phyloP scores from a whole-genome alignment of 441 rosid species.

The Pelargonium myrrhifolium region DNA sequence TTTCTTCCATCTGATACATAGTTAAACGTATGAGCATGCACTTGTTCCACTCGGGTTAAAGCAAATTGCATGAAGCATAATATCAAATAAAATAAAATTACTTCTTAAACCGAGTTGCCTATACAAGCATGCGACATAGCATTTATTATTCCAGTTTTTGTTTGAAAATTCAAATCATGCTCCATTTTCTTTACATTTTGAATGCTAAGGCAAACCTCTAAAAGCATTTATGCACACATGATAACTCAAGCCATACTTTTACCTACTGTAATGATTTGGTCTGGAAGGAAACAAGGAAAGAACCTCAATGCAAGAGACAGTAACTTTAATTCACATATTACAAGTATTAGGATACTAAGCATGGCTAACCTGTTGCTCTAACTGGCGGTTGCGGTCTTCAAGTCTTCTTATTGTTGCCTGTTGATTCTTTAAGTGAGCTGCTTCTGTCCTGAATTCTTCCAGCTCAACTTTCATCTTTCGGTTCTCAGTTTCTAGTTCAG shows the following conservation, averaged over 20 bases:
- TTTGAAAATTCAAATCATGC: not conserved
- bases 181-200: not conserved
- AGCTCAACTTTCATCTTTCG: slow-evolving; percentile 97
- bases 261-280: not conserved
- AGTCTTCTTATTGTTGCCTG: slow-evolving; percentile 98
- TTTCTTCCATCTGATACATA: slow-evolving; percentile 89
- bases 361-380: slow-evolving; percentile 82
- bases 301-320: slow-evolving; percentile 1
- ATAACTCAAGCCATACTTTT: not conserved
- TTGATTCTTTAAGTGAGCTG: slow-evolving; percentile 92
- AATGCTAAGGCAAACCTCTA: not conserved
- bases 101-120: not conserved
- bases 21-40: not conserved
- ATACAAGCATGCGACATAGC: not conserved
- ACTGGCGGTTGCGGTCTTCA: slow-evolving; percentile 92
- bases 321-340: slow-evolving; percentile 9
- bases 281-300: not conserved
- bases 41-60: not conserved
- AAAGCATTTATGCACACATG: not conserved
- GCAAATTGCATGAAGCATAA: not conserved
- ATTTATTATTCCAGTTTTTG: not conserved
- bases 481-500: slow-evolving; percentile 88
- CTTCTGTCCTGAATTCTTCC: slow-evolving; percentile 92
- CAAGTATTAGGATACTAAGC: slow-evolving; percentile 7
- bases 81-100: not conserved